Conservation (phyloP, 768 basidiomycete genomes). For the Amanita pallidorosea region DNA sequence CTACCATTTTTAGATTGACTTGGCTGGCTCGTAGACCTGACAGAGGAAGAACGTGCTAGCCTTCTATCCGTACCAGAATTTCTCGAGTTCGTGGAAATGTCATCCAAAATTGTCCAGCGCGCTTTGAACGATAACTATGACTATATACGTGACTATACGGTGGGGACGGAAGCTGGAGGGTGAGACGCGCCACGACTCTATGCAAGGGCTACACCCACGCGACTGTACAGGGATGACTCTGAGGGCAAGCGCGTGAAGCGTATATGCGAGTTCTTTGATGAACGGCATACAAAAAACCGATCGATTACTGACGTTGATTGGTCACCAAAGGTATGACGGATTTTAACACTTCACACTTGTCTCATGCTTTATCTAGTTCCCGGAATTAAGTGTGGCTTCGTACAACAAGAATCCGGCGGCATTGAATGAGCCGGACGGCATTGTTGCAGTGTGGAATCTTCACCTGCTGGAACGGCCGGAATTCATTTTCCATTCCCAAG, state of each 20-base stretch:
- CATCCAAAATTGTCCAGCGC: slow-evolving; percentile 89
- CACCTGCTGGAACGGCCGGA: slow-evolving; percentile 93
- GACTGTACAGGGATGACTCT: slow-evolving; percentile 60
- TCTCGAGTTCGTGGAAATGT: slow-evolving; percentile 87
- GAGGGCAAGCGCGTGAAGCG: slow-evolving; percentile 85
- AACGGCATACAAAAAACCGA: slow-evolving; percentile 83
- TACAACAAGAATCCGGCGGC: slow-evolving; percentile 97
- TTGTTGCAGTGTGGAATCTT: slow-evolving; percentile 96
- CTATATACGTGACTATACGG: slow-evolving; percentile 94
- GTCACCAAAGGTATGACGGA: slow-evolving; percentile 76
- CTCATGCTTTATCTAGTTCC: slow-evolving; percentile 51
- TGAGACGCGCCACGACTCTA: slow-evolving; percentile 25
- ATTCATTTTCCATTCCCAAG: slow-evolving; percentile 97
- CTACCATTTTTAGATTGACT: background rate
- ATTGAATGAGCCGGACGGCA: slow-evolving; percentile 91
- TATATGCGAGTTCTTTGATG: slow-evolving; percentile 92
- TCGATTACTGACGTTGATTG: slow-evolving; percentile 96
- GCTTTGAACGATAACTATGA: slow-evolving; percentile 95
- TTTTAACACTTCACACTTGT: background rate
- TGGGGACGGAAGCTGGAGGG: slow-evolving; percentile 77
- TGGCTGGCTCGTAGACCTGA: slow-evolving; percentile 45
- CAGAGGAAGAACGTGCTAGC: slow-evolving; percentile 74
- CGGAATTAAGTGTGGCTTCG: slow-evolving; percentile 89
- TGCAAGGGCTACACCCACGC: background rate
- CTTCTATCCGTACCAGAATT: slow-evolving; percentile 88